These are phyloP conservation scores for Podospora sp. DNA, from an alignment of 495 filamentous ascomycete genomes.

Conservation along the genomic window DNA sequence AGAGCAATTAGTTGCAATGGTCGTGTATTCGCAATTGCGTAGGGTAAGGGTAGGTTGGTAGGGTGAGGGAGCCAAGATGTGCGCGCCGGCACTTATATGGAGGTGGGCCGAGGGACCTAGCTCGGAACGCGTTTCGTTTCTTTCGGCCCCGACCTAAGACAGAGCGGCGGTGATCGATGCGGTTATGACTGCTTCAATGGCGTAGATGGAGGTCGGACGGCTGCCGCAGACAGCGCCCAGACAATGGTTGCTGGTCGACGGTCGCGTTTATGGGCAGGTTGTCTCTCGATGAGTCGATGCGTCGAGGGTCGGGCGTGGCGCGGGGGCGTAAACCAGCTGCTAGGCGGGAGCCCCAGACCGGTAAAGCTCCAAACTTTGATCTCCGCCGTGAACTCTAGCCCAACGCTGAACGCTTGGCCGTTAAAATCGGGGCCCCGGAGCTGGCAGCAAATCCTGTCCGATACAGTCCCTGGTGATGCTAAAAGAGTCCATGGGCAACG, in stretches of 20 bases:
- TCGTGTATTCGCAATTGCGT: background rate
- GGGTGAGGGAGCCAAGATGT: background rate
- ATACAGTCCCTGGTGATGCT: background rate
- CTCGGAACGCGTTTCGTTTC: background rate
- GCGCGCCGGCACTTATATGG: background rate
- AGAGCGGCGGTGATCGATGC: background rate
- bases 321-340: background rate
- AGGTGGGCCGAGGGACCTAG: background rate
- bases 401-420: background rate
- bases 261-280: background rate
- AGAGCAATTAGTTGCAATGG: background rate
- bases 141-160: background rate
- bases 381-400: constrained; percentile 1
- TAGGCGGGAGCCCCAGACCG: background rate
- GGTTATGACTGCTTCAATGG: background rate
- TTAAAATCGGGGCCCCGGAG: background rate
- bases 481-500: background rate
- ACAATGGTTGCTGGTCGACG: background rate
- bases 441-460: constrained; percentile 3
- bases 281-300: background rate
- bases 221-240: background rate
- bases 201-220: background rate
- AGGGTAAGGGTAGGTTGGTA: too few species aligned
- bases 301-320: background rate
- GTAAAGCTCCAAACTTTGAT: constrained; percentile 5